These are phyloP conservation scores for Coemansia sp. DNA, from an alignment of 192 early-diverging fungal genomes.

Conservation along the genomic window DNA sequence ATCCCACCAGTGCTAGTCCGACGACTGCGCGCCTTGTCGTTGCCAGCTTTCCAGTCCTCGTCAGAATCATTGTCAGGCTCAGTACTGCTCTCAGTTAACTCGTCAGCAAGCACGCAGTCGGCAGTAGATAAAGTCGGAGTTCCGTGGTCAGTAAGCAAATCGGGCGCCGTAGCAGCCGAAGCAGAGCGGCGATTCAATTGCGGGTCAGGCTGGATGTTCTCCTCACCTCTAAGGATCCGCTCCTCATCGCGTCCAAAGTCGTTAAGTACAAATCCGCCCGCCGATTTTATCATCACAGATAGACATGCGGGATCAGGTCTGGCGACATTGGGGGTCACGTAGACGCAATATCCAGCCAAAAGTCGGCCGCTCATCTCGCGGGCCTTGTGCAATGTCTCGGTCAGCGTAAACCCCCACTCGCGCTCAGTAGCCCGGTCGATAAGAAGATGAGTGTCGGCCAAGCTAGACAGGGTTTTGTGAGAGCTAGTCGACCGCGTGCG, in stretches of 20 bases:
- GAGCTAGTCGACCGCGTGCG: not conserved
- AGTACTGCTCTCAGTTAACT: constrained; percentile 31
- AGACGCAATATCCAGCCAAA: constrained; percentile 24
- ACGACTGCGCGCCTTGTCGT: not conserved
- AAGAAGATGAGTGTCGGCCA: constrained; percentile 9
- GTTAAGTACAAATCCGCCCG: constrained; percentile 39
- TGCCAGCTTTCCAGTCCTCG: constrained; percentile 34
- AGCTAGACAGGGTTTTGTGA: not conserved
- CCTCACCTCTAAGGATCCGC: constrained; percentile 8
- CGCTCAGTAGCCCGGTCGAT: constrained; percentile 30
- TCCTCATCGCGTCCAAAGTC: constrained; percentile 27
- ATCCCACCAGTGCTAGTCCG: not conserved
- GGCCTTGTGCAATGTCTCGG: constrained; percentile 20
- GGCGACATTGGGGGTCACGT: constrained; percentile 12
- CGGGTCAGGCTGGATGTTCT: not conserved
- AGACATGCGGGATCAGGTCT: constrained; percentile 21
- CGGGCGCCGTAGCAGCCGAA: not conserved
- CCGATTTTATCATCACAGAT: constrained; percentile 24
- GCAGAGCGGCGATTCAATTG: constrained; percentile 5
- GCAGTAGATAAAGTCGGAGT: not conserved
- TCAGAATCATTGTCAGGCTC: constrained; percentile 49
- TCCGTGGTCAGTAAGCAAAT: not conserved
- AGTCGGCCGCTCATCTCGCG: constrained; percentile 1
- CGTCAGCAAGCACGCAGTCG: not conserved
- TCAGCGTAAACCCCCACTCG: constrained; percentile 32